Base-by-base conservation (phyloP, 345 rosid species). In the Draba incana region DNA sequence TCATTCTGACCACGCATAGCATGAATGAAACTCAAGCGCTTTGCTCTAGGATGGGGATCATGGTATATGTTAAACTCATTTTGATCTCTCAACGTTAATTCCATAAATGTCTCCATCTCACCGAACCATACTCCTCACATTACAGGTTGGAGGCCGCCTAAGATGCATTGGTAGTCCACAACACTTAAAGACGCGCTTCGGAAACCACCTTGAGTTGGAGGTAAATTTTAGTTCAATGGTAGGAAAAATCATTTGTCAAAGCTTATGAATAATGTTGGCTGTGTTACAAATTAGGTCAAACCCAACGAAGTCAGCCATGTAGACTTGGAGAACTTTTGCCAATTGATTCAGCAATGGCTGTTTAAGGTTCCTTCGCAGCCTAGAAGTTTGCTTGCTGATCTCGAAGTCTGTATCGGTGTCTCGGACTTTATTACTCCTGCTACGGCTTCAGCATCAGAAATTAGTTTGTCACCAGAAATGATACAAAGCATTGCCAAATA, bases 21-120 rank as follows among this genome's bases (percentile, higher is more conserved):
- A 93, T 90, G 98, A 87, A 93, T 79, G 98, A 93, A 83, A 96
- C 98, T 76, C 98, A 93, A 81, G 97, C 97, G 43, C 81, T 90
- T 24, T 93, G 98, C 80, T 87, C 97, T n/a, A 81, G 96, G 14
- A 93, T 93, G 5, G 98, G 98, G 75, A 93, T 93, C 78, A 93
- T 93, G 98, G 98, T 93, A 88, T 54, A n/a, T 56, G 3, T 48
- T 70, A 20, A 52, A 27, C 64, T 71, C 66, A 35, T 44, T 54
- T 50, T 38, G 61, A 54, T 57, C 14, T 48, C 57, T 41, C 8
- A 31, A n/a, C 44, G 8, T 42, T 55, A 45, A 11, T 16, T 16
- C 31, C 53, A n/a, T 59, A 57, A 15, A 44, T 41, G 6, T 49
- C 15, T 66, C 59, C 57, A 67, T 62, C 49, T 68, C 27, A 77